Percentiles rank a stretch among this genome's conserved stretches.
phyloP scores from a whole-genome alignment of 768 basidiomycete species.

The Boletus eberwhitei region DNA sequence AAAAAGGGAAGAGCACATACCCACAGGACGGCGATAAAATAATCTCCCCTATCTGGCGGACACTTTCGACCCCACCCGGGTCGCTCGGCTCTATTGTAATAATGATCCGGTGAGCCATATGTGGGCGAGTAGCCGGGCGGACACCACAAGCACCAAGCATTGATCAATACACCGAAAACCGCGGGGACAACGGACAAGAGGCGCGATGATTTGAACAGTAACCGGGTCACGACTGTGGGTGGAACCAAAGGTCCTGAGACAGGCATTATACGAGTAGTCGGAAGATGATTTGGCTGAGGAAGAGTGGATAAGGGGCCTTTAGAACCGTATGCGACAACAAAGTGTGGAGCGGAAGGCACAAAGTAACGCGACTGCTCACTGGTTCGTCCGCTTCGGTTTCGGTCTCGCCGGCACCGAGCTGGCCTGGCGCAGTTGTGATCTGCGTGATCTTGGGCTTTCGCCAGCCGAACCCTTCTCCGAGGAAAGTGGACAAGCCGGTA shows the following conservation, averaged over 20 bases:
- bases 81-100: not conserved
- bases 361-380: slow-evolving; percentile 39
- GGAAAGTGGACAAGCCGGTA: slow-evolving; percentile 20
- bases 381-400: slow-evolving; percentile 78
- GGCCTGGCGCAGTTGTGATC: slow-evolving; percentile 64
- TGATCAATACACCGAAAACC: slow-evolving; percentile 59
- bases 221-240: slow-evolving; percentile 45
- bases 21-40: slow-evolving; percentile 68
- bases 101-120: slow-evolving; percentile 2
- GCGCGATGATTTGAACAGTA: slow-evolving; percentile 70
- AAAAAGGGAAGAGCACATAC: slow-evolving; percentile 35
- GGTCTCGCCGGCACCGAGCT: slow-evolving; percentile 66
- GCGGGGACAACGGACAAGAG: slow-evolving; percentile 73
- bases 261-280: slow-evolving; percentile 61
- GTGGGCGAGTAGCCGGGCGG: slow-evolving; percentile 37
- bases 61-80: slow-evolving; percentile 30
- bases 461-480: slow-evolving; percentile 28
- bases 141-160: slow-evolving; percentile 50
- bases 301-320: slow-evolving; percentile 2
- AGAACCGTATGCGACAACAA: slow-evolving; percentile 3
- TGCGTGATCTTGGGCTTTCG: slow-evolving; percentile 38
- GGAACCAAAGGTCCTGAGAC: slow-evolving; percentile 50
- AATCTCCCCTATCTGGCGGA: slow-evolving; percentile 59
- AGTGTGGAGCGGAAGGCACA: not conserved
- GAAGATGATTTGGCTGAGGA: slow-evolving; percentile 57